A percentile compares a stretch with the other conserved stretches of the same genome.
phyloP scores from a whole-genome alignment of 2,329 filamentous ascomycete species.

The Aureobasidium vineae region DNA sequence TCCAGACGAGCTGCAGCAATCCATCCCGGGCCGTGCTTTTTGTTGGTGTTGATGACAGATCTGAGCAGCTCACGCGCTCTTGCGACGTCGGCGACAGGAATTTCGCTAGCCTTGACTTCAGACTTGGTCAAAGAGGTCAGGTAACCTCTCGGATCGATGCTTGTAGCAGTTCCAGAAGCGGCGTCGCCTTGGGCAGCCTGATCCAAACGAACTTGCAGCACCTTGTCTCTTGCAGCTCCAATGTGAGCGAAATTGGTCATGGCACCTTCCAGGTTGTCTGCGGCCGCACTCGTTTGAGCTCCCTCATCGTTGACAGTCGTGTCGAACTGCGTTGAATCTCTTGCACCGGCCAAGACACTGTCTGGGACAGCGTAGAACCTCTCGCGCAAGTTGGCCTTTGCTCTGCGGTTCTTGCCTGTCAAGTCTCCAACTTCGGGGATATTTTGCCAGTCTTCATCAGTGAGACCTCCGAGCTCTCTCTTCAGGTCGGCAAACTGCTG shows the following conservation, averaged over 20 bases:
- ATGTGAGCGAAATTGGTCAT: slow-evolving; percentile 99
- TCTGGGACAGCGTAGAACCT: slow-evolving; percentile 96
- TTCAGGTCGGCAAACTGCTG: slow-evolving; percentile 97
- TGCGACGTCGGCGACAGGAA: slow-evolving; percentile 91
- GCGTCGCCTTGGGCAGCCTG: slow-evolving; percentile 77
- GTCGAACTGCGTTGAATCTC: slow-evolving; percentile 76
- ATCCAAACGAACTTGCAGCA: slow-evolving; percentile 89
- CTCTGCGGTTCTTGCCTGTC: slow-evolving; percentile 87
- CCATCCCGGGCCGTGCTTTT: slow-evolving; percentile 91
- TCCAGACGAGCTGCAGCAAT: slow-evolving; percentile 91
- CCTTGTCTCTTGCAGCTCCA: slow-evolving; percentile 92
- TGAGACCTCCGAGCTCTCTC: slow-evolving; percentile 79
- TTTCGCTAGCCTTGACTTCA: slow-evolving; percentile 73
- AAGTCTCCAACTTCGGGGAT: slow-evolving; percentile 95
- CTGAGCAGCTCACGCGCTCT: slow-evolving; percentile 89
- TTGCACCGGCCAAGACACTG: slow-evolving; percentile 84
- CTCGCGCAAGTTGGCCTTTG: slow-evolving; percentile 71
- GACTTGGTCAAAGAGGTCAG: slow-evolving; percentile 86
- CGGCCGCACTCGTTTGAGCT: slow-evolving; percentile 43
- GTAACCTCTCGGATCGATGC: slow-evolving; percentile 92
- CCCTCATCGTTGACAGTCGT: slow-evolving; percentile 84
- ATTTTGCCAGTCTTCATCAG: slow-evolving; percentile 95
- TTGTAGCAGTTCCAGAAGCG: slow-evolving; percentile 76
- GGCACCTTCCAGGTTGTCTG: slow-evolving; percentile 66
- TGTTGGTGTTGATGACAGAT: slow-evolving; percentile 96